phyloP scores from a whole-genome alignment of 164 flowering plant species.

The Kalanchoe fedtschenkoi region DNA sequence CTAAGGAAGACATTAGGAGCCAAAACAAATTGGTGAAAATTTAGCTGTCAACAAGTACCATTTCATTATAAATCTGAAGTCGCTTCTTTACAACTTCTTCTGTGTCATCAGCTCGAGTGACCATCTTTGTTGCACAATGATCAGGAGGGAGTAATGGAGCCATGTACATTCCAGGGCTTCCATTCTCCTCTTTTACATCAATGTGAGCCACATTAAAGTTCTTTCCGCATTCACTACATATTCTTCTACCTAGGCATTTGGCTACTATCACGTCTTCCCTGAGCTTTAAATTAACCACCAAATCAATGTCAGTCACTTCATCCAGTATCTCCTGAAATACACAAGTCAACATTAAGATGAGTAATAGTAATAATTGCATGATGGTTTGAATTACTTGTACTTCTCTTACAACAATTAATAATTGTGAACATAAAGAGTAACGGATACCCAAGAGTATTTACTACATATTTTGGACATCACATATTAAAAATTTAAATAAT shows the following conservation, averaged over 20 bases:
- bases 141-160: conserved; percentile 88
- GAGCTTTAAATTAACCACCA: conserved; percentile 80
- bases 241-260: conserved; percentile 94
- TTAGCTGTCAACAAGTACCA: conserved; percentile 43
- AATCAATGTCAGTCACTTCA: conserved; percentile 70
- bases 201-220: conserved; percentile 73
- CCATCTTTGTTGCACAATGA: conserved; percentile 73
- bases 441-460: no score
- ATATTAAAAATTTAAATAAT: no score
- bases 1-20: no score
- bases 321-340: conserved; percentile 73
- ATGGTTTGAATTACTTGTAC: no score
- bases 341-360: neutral
- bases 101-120: conserved; percentile 80
- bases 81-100: conserved; percentile 73
- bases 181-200: conserved; percentile 66
- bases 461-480: no score
- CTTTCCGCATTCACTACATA: conserved; percentile 75
- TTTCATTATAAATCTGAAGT: conserved; percentile 63
- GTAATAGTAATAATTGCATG: no score
- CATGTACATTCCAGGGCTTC: conserved; percentile 68
- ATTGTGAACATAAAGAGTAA: no score
- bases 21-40: no score
- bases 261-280: conserved; percentile 71
- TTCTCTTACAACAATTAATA: no score